Evolutionary conservation across 176 grass and related monocot species (phyloP), one percentile per base, ranked within the genome.

Genomic region (Raddia distichophylla): DNA sequence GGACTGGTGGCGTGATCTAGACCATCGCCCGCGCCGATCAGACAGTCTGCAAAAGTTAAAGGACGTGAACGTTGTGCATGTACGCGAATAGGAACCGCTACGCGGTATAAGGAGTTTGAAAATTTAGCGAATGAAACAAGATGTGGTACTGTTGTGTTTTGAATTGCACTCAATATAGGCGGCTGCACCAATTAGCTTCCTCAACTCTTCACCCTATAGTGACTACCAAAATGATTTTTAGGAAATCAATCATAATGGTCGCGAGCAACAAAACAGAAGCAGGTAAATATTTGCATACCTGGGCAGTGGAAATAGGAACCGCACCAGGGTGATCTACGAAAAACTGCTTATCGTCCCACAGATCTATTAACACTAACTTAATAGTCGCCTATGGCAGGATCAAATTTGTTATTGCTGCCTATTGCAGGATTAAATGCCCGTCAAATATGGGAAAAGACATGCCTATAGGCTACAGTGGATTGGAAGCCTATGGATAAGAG

Each of bases 161-260:
- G 89, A 92, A 69, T 78, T 92, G 87, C 93, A 91, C 49, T 94
- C 92, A 16, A 91, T 89, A 76, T 94, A 94, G 43, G 89, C 76
- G 18, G 83, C 78, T 73, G 92, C 92, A 0, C 86, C 92, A 43
- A 94, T 87, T 71, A 89, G 70, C 81, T 94, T 94, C 86, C 81
- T 86, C 80, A 94, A 83, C 73, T 94, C 92, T 71, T 94, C 92
- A 0, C 92, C 92, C 92, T 94, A 75, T 37, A 85, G 14, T 59
- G 64, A 72, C 84, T 45, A 74, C 18, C 33, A 79, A 85, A 45
- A 64, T 5, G 50, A 83, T 33, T 10, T 53, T 34, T 33, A 63
- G 9, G 15, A 3, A 2, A 35, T 11, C 22, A 47, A 20, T 20
- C 61, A 34, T 73, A 44, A 43, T 60, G 58, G 22, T 3, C 13